A percentile compares a stretch with the other conserved stretches of the same genome.
These are phyloP conservation scores for Immersiella caudata DNA, from an alignment of 495 filamentous ascomycete genomes.

Conservation along the genomic window DNA sequence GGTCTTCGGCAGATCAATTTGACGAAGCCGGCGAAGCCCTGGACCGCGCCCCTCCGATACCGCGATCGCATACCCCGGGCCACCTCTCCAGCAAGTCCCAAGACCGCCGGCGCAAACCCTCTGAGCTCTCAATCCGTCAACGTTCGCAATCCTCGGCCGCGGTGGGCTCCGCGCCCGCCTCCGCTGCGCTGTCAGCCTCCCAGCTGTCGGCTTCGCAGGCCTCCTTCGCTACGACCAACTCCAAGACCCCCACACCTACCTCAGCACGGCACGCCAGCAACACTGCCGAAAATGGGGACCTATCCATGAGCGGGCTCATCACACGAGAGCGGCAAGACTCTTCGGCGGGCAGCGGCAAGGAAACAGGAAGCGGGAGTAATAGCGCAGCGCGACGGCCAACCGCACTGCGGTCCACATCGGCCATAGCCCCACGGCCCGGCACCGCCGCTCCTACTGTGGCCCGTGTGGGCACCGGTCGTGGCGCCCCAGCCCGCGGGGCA, in stretches of 20 bases:
- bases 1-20: constrained; percentile 24
- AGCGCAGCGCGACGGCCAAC: constrained; percentile 34
- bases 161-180: constrained; percentile 35
- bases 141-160: constrained; percentile 51
- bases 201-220: constrained; percentile 30
- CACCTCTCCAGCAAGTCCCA: constrained; percentile 55
- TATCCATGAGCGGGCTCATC: constrained; percentile 9
- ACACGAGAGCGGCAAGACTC: constrained; percentile 46
- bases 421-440: constrained; percentile 49
- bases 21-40: constrained; percentile 32
- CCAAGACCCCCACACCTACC: constrained; percentile 36
- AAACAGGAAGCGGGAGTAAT: constrained; percentile 29
- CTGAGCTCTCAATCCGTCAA: constrained; percentile 52
- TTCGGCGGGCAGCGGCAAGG: constrained; percentile 42
- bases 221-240: constrained; percentile 31
- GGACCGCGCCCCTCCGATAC: constrained; percentile 40
- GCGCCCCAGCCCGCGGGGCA: constrained; percentile 36
- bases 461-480: constrained; percentile 34
- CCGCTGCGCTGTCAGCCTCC: constrained; percentile 26
- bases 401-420: constrained; percentile 54
- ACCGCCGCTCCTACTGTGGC: constrained; percentile 15
- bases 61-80: constrained; percentile 57
- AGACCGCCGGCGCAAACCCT: constrained; percentile 48
- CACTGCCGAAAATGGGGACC: constrained; percentile 25
- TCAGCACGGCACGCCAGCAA: constrained; percentile 32